Evolutionary conservation across 139 green algal genomes (phyloP).

Genomic region (Micractinium conductrix): DNA sequence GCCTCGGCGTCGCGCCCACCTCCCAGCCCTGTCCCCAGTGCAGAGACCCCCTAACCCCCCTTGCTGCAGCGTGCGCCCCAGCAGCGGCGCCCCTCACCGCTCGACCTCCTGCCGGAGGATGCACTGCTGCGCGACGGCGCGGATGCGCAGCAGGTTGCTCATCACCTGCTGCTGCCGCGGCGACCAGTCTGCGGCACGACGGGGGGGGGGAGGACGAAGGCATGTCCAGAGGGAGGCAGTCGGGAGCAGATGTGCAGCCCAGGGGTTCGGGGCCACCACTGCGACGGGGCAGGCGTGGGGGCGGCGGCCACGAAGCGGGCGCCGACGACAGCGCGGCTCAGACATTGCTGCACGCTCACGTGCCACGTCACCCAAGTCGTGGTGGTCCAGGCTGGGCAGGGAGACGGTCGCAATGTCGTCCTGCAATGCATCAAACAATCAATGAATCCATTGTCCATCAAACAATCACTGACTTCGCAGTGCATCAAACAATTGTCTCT

Average conservation of each 20-base stretch:
- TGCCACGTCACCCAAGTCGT: background rate
- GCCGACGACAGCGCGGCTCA: background rate
- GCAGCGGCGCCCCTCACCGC: background rate
- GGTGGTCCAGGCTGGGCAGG: constrained; percentile 17
- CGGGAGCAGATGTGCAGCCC: too few relatives aligned
- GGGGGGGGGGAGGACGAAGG: background rate
- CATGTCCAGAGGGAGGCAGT: too few relatives aligned
- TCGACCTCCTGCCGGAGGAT: constrained; percentile 53
- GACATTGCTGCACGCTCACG: background rate
- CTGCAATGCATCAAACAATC: too few relatives aligned
- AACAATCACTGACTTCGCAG: too few relatives aligned
- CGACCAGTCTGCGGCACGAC: constrained; percentile 21
- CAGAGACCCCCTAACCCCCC: too few relatives aligned
- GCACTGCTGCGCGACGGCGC: constrained; percentile 37
- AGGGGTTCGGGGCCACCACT: too few relatives aligned
- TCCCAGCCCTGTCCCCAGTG: too few relatives aligned
- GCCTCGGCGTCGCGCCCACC: too few relatives aligned
- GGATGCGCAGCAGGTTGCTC: constrained; percentile 56
- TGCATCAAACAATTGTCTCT: too few relatives aligned
- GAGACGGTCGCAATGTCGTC: background rate
- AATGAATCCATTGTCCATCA: too few relatives aligned
- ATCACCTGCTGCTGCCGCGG: constrained; percentile 50
- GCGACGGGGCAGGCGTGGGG: too few relatives aligned
- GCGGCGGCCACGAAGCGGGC: background rate
- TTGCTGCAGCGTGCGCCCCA: too few relatives aligned